Conservation (phyloP, 225 moss, liverwort and hornwort genomes). For the Bryoerythrophyllum caledonicum region DNA sequence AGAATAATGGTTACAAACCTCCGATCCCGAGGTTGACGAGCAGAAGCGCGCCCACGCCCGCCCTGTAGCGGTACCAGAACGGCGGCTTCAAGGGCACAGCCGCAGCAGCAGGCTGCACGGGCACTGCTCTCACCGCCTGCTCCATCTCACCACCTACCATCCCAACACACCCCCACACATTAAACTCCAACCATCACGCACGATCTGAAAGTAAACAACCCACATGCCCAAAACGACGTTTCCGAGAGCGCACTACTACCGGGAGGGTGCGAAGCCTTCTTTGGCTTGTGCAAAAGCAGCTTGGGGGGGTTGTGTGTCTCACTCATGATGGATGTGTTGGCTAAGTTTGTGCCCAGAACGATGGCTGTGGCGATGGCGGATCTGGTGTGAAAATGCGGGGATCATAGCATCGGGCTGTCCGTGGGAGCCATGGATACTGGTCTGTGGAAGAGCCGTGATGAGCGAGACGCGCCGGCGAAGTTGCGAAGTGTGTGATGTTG, state of each 20-base stretch:
- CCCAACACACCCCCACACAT: conserved; percentile 8
- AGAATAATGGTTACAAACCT: conserved; percentile 24
- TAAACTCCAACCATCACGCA: not conserved
- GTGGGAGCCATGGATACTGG: not conserved
- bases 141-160: conserved; percentile 35
- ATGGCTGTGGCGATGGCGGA: not conserved
- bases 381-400: not conserved
- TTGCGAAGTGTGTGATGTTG: not conserved
- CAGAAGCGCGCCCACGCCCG: conserved; percentile 54
- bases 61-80: conserved; percentile 57
- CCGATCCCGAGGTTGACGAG: conserved; percentile 62
- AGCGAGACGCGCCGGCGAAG: not conserved
- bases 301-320: conserved; percentile 54
- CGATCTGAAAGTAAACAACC: not conserved
- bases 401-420: conserved; percentile 2
- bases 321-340: conserved; percentile 37
- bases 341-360: no score
- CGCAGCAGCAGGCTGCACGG: conserved; percentile 19
- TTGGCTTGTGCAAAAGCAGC: conserved; percentile 66
- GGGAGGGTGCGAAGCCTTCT: conserved; percentile 50
- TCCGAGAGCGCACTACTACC: conserved; percentile 38
- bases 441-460: not conserved
- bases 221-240: not conserved
- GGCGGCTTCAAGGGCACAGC: conserved; percentile 35
- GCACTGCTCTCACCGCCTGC: conserved; percentile 24